These are phyloP conservation scores for Teratosphaeria epicoccoides DNA, from an alignment of 2,329 filamentous ascomycete species.

Conservation along the genomic window DNA sequence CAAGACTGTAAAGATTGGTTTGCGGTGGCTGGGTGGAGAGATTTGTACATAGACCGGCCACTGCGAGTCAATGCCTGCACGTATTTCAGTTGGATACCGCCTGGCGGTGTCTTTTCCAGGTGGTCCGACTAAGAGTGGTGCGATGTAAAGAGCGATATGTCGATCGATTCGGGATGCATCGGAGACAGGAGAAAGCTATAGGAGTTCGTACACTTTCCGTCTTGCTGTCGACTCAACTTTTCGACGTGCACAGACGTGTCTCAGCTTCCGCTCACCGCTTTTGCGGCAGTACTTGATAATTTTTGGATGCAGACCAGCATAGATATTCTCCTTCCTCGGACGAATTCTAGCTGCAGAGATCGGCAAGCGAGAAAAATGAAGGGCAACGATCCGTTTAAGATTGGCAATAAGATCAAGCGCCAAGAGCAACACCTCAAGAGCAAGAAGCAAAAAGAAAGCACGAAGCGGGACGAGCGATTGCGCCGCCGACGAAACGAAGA, in stretches of 20 bases:
- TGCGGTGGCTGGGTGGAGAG: no score
- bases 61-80: not conserved
- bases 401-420: slow-evolving; percentile 56
- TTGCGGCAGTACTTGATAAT: not conserved
- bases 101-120: not conserved
- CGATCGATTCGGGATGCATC: no score
- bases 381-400: slow-evolving; percentile 12
- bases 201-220: not conserved
- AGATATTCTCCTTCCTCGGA: no score
- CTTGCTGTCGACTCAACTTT: not conserved
- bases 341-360: not conserved
- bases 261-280: not conserved
- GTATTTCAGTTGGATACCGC: not conserved
- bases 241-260: not conserved
- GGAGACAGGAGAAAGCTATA: no score
- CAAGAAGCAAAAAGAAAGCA: slow-evolving; percentile 65
- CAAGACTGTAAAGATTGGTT: not conserved
- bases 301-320: no score
- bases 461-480: slow-evolving; percentile 66
- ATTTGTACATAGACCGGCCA: not conserved
- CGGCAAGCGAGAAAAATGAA: not conserved
- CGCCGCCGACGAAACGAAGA: slow-evolving; percentile 74
- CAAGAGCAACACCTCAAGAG: slow-evolving; percentile 67
- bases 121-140: no score
- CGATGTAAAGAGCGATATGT: no score